These are phyloP conservation scores for Eimeria praecox DNA, from an alignment of 169 alveolate genomes.

Conservation along the genomic window DNA sequence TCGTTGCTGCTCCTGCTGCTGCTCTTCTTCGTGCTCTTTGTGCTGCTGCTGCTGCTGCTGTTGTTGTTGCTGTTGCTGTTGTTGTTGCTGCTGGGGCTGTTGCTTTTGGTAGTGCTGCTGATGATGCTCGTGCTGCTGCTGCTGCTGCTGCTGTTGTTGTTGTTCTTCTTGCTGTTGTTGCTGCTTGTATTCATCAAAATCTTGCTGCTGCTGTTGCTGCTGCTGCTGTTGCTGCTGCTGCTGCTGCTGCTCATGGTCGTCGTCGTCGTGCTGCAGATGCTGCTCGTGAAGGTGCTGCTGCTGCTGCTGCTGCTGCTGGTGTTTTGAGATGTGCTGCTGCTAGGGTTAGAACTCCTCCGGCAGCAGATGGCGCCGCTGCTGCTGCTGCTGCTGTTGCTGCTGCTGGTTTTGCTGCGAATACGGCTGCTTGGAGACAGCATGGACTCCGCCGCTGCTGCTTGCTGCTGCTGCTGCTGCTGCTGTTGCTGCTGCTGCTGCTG, in stretches of 20 bases:
- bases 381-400: constrained; percentile 24
- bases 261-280: constrained; percentile 46
- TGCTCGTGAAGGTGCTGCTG: not conserved
- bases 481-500: not conserved
- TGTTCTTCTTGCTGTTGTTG: not conserved
- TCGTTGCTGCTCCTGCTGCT: too few species aligned
- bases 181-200: not conserved
- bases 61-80: not conserved
- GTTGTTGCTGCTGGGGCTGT: not conserved
- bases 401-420: not conserved
- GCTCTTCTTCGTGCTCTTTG: too few species aligned
- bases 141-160: constrained; percentile 32
- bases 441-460: not conserved
- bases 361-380: not conserved
- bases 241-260: too few species aligned
- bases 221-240: constrained; percentile 16
- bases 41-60: not conserved
- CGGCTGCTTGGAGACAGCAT: not conserved
- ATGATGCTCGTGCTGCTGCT: not conserved
- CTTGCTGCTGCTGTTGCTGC: not conserved
- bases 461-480: constrained; percentile 39
- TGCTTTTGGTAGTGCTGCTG: not conserved
- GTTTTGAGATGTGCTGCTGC: not conserved
- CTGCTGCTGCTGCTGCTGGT: not conserved
- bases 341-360: not conserved